Conservation (phyloP, 2,329 filamentous ascomycete species). For the Bimuria novae-zelandiae region DNA sequence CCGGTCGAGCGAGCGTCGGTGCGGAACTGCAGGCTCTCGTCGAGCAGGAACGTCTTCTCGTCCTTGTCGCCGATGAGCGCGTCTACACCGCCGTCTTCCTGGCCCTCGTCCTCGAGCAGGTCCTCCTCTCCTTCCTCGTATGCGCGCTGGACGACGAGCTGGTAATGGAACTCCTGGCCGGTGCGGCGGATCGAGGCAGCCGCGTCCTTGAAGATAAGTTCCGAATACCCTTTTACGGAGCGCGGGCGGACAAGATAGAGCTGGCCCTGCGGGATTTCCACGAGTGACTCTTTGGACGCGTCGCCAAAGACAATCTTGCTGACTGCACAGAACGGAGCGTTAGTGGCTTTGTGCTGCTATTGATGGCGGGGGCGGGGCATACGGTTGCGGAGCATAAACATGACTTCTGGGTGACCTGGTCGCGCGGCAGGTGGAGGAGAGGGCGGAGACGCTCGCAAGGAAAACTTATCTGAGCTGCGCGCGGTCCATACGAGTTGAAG, state of each 20-base stretch:
- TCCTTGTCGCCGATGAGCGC: conserved; percentile 81
- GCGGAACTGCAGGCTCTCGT: conserved; percentile 86
- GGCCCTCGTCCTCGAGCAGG: conserved; percentile 84
- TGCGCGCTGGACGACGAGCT: conserved; percentile 92
- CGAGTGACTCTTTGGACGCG: conserved; percentile 85
- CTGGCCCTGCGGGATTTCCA: conserved; percentile 93
- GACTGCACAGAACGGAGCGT: conserved; percentile 58
- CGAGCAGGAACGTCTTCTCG: conserved; percentile 96
- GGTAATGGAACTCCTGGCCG: conserved; percentile 94
- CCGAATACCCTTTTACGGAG: conserved; percentile 96
- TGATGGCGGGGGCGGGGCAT: conserved; percentile 32
- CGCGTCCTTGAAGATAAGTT: conserved; percentile 98
- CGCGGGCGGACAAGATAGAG: conserved; percentile 95
- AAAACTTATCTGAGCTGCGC: conserved; percentile 23
- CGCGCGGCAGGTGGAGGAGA: conserved; percentile 11
- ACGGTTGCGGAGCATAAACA: conserved; percentile 50
- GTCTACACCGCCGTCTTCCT: conserved; percentile 77
- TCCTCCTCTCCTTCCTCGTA: conserved; percentile 98
- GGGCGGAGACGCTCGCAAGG: conserved; percentile 17
- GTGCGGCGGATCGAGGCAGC: conserved; percentile 90
- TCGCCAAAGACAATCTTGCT: conserved; percentile 92
- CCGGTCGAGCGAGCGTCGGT: conserved; percentile 79
- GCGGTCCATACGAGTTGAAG: conserved; percentile 20
- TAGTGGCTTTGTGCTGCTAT: conserved; percentile 26
- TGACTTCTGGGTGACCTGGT: conserved; percentile 23